Conservation (phyloP, 2,329 filamentous ascomycete species). For the Gnomoniopsis smithogilvyi region DNA sequence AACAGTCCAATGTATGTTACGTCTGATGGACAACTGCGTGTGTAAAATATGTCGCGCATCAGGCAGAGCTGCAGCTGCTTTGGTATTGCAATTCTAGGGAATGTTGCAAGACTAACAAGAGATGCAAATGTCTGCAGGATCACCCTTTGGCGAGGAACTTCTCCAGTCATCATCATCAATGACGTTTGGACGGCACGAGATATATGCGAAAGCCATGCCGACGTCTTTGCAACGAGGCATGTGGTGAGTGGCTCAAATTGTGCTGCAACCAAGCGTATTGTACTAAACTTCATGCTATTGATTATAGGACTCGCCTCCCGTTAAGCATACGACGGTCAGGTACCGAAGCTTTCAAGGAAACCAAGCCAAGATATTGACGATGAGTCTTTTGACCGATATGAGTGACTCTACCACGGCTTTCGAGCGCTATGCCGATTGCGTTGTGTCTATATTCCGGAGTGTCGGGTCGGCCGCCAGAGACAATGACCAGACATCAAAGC, state of each 20-base stretch:
- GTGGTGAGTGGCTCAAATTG: neutral
- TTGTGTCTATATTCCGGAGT: slow-evolving; percentile 3
- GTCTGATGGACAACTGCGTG: neutral
- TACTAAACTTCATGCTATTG: neutral
- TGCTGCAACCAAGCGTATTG: slow-evolving; percentile 1
- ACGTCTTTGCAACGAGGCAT: slow-evolving; percentile 2
- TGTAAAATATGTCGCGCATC: neutral
- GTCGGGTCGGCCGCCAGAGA: neutral
- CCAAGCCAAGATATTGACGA: slow-evolving; percentile 3
- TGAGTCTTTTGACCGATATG: neutral
- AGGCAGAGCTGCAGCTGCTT: neutral
- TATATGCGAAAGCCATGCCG: neutral
- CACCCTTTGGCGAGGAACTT: slow-evolving; percentile 6
- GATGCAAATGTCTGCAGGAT: neutral
- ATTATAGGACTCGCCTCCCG: neutral
- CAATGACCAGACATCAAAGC: slow-evolving; percentile 1
- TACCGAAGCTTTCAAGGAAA: slow-evolving; percentile 3
- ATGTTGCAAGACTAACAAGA: neutral
- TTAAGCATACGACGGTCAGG: neutral
- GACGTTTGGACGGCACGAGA: slow-evolving; percentile 7
- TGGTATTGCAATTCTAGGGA: neutral
- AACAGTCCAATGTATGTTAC: neutral
- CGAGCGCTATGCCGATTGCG: slow-evolving; percentile 1
- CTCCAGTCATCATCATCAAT: neutral
- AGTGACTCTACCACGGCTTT: neutral